Conservation (phyloP, 129 eudicot genomes). For the Saussurea involucrata region DNA sequence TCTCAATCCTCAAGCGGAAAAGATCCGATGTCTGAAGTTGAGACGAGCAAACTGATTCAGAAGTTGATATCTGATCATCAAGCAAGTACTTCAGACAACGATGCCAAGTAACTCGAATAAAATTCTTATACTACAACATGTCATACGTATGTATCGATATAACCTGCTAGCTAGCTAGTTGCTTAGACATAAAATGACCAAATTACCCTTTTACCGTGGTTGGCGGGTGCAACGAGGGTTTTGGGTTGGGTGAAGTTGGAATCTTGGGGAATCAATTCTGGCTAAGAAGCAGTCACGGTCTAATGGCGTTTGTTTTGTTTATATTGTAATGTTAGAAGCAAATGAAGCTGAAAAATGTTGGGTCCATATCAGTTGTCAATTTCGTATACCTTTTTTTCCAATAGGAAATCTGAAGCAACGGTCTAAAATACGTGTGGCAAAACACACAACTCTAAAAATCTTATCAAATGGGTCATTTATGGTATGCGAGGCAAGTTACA, state of each 20-base stretch:
- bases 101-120: slow-evolving; percentile 22
- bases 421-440: slow-evolving; percentile 21
- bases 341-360: slow-evolving; percentile 37
- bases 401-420: slow-evolving; percentile 33
- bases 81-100: slow-evolving; percentile 25
- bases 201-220: neutral
- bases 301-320: neutral
- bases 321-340: slow-evolving; percentile 23
- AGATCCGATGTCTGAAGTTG: slow-evolving; percentile 54
- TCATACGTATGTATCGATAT: neutral
- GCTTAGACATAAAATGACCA: slow-evolving; percentile 1
- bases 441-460: slow-evolving; percentile 10
- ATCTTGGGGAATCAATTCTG: slow-evolving; percentile 27
- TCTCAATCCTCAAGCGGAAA: slow-evolving; percentile 30
- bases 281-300: slow-evolving; percentile 18
- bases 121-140: neutral
- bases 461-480: slow-evolving; percentile 11
- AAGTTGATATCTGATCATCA: slow-evolving; percentile 56
- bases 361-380: slow-evolving; percentile 24
- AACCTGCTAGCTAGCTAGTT: neutral
- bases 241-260: slow-evolving; percentile 17
- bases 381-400: slow-evolving; percentile 19
- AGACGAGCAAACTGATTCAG: slow-evolving; percentile 55
- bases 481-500: neutral
- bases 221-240: neutral